Evolutionary conservation across 2,329 filamentous ascomycete species (phyloP), one percentile per base, ranked within the genome.

Genomic region (Cytospora leucostoma): DNA sequence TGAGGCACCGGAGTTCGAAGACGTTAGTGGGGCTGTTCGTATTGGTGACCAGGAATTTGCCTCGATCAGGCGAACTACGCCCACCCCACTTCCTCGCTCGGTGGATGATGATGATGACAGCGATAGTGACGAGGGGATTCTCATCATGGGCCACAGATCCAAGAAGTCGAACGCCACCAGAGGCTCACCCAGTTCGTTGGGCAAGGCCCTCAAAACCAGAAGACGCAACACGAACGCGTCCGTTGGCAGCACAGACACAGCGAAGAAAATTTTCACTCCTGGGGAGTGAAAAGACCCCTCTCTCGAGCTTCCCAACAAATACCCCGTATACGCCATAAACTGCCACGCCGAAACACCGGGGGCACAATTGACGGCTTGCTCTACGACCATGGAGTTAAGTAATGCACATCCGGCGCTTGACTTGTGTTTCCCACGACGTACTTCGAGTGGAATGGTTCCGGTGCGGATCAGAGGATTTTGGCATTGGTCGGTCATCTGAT

Each of bases 181-280:
- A 50, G 61, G 62, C 40, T 66, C 64, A 15, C 61, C 64, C n/a
- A 55, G 37, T 33, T 61, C 73, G 35, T 51, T 76, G 51, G 70
- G 69, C 60, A 73, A 68, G 55, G 68, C 73, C 11, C 67, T 76
- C 58, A 75, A 75, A 53, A 74, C 79, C 2, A 77, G 76, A 65
- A 78, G 85, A 62, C 80, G 86, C 37, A 83, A 85, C 67, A 88
- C 85, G 0, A 85, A 86, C 68, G 83, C 82, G 1, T 87, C 84
- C 67, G 82, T 84, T 34, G 83, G 81, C 37, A 88, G 85, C 70
- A 86, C 84, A 1, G 86, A 88, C 68, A 88, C 86, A 51, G 86
- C 86, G 47, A 88, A 87, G 75, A 86, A 86, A 71, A 71, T 85
- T 19, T 67, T 75, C 47, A 69, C 78, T 56, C 72, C 76, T 65